Evolutionary conservation across 2,329 filamentous ascomycete genomes (phyloP), one percentile per base, ranked within the genome.

Genomic region (Fusarium clavum): DNA sequence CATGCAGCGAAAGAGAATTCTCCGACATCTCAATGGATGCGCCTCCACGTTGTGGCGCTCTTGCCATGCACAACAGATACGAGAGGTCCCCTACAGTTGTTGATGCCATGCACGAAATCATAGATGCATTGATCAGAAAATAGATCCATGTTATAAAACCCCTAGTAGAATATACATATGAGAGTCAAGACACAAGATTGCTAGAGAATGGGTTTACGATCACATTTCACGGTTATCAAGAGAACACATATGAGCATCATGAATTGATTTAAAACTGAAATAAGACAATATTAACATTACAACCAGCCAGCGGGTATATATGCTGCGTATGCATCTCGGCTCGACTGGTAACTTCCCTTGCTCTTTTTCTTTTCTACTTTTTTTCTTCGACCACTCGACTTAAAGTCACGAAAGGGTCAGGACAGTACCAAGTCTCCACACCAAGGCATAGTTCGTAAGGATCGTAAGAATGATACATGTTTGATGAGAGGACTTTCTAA

Each of bases 391-490:
- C 69, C 71, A 59, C 47, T 25, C 46, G 57, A 64, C 69, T 57
- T 64, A 9, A 68, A 44, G 55, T 61, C 63, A 66, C 44, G 69
- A 52, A 45, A 61, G 60, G 64, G 53, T 61, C 55, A 34, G 48
- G 58, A 41, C 58, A 73, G 64, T 58, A 65, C 71, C 64, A 63
- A 72, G 63, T 65, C 61, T 74, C 69, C 71, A 70, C 76, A 73
- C 70, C 72, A 77, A 76, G 75, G 69, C 73, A 74, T 75, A 71
- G 78, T 81, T 85, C 83, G 81, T 85, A 86, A 87, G 83, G 85
- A 87, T 86, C 85, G 85, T 87, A 83, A 85, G 84, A 86, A 87
- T 82, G 78, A 79, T 80, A 85, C 75, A 72, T 75, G 65, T 76
- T 65, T 69, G 59, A 60, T 65, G 57, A 62, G 64, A 48, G 57